These are phyloP conservation scores for Nicotiana rustica DNA, from an alignment of 305 asterid genomes.

Conservation along the genomic window DNA sequence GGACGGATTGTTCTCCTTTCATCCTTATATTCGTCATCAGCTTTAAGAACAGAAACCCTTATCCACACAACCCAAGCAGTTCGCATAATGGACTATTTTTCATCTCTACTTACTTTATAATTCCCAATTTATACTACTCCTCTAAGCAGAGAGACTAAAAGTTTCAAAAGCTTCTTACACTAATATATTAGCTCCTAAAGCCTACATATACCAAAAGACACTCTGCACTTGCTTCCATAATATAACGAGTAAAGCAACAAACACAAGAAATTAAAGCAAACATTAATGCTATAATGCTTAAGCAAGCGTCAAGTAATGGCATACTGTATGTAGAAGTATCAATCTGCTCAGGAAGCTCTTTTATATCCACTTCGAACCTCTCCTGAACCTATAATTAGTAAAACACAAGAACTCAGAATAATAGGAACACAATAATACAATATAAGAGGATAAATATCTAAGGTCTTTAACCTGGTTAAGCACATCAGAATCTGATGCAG, in stretches of 20 bases:
- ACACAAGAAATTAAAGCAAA: not conserved
- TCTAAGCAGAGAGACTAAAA: not conserved
- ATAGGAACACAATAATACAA: not conserved
- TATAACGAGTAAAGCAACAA: not conserved
- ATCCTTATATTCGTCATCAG: not conserved
- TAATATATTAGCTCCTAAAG: not conserved
- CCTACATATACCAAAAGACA: not conserved
- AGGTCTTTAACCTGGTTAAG: constrained; percentile 66
- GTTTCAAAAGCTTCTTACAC: not conserved
- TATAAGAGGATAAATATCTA: not conserved
- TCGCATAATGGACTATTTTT: not conserved
- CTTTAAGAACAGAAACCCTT: not conserved
- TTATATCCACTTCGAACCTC: constrained; percentile 91
- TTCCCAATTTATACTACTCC: not conserved
- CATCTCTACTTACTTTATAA: not conserved
- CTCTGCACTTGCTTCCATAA: no score
- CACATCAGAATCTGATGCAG: constrained; percentile 85
- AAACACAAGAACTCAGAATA: constrained; percentile 29
- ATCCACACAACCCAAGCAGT: not conserved
- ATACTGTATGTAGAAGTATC: constrained; percentile 89
- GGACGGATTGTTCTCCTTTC: not conserved
- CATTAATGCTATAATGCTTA: not conserved
- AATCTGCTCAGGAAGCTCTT: constrained; percentile 93
- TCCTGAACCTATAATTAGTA: constrained; percentile 71
- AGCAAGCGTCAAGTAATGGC: constrained; percentile 34